phyloP scores from a whole-genome alignment of 345 rosid genomes.

The Syzygium oleosum region DNA sequence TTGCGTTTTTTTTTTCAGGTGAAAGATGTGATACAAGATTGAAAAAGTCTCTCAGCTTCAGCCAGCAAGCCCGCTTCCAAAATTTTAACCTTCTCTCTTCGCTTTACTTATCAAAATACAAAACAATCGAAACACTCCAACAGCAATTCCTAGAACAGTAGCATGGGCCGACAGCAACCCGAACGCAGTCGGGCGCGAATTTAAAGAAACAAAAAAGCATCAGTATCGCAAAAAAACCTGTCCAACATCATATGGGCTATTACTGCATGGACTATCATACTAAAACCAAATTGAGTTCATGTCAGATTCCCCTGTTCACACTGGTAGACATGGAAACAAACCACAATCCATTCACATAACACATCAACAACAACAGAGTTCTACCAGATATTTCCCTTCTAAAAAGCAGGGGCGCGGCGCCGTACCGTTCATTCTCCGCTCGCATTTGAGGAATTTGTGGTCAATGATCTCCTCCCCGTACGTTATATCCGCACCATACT shows the following conservation, averaged over 20 bases:
- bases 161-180: not conserved
- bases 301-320: not conserved
- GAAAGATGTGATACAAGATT: not conserved
- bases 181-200: not conserved
- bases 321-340: not conserved
- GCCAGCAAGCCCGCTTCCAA: not conserved
- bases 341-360: not conserved
- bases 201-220: not conserved
- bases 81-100: not conserved
- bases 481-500: constrained; percentile 88
- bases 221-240: not conserved
- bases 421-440: constrained; percentile 56
- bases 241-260: not conserved
- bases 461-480: constrained; percentile 90
- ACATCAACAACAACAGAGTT: not conserved
- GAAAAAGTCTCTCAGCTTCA: not conserved
- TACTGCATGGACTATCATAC: not conserved
- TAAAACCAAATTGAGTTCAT: not conserved
- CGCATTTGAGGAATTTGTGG: constrained; percentile 70
- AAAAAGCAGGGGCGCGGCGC: not conserved
- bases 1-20: accelerated
- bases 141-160: not conserved
- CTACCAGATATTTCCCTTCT: not conserved
- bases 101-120: not conserved
- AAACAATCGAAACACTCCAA: not conserved